Conservation (phyloP, 2,329 filamentous ascomycete species). For the Saccharata proteae region DNA sequence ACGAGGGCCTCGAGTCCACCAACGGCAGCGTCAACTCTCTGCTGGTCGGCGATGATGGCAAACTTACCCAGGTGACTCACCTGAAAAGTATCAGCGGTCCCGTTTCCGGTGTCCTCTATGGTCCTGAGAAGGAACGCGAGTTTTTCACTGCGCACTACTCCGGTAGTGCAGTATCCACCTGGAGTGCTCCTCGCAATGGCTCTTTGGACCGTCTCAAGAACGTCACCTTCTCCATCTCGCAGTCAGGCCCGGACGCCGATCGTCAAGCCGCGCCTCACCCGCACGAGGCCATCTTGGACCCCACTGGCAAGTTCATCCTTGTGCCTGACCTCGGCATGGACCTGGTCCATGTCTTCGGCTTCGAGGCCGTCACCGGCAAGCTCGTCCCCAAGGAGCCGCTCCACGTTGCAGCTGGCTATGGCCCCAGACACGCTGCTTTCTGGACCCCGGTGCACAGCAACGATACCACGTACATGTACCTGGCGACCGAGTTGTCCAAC, state of each 20-base stretch:
- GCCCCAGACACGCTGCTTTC: constrained; percentile 56
- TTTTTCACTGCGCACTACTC: constrained; percentile 32
- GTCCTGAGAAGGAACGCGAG: constrained; percentile 20
- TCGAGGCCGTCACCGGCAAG: constrained; percentile 32
- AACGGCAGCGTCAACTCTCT: constrained; percentile 35
- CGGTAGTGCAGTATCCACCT: constrained; percentile 26
- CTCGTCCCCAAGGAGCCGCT: constrained; percentile 36
- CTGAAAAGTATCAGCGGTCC: constrained; percentile 25
- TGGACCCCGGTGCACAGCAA: constrained; percentile 17
- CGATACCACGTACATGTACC: constrained; percentile 39
- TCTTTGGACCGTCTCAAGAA: constrained; percentile 21
- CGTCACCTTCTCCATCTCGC: constrained; percentile 28
- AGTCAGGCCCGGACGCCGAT: constrained; percentile 24
- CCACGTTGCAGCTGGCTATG: constrained; percentile 39
- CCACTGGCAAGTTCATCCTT: constrained; percentile 49
- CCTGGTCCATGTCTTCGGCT: constrained; percentile 45
- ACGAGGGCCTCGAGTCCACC: constrained; percentile 41
- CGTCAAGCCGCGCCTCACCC: constrained; percentile 50
- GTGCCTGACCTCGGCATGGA: constrained; percentile 57
- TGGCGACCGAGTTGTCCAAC: constrained; percentile 50
- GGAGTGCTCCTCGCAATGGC: constrained; percentile 11
- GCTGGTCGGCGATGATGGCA: constrained; percentile 25
- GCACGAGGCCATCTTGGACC: constrained; percentile 54
- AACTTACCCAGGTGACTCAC: constrained; percentile 23
- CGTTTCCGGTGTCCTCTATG: constrained; percentile 30